phyloP scores from a whole-genome alignment of 2,329 filamentous ascomycete species.

The Monosporascus sp. region DNA sequence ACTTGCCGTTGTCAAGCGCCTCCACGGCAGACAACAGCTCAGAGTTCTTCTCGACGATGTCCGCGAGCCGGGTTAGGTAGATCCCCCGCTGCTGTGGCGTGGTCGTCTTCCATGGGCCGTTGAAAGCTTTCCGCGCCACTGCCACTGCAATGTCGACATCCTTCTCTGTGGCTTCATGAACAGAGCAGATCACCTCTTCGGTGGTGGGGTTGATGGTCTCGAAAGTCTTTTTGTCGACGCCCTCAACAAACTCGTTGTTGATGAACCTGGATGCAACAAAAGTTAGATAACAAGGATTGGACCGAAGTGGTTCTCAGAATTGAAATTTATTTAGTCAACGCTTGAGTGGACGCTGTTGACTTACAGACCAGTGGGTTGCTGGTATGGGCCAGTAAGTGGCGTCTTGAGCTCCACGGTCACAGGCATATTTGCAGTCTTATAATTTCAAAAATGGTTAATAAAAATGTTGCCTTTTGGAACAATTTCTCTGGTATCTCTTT shows the following conservation, averaged over 20 bases:
- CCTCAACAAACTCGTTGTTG: constrained; percentile 85
- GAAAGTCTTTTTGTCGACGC: constrained; percentile 82
- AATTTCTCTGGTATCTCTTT: no score
- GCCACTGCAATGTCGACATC: constrained; percentile 75
- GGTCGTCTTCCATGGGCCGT: constrained; percentile 62
- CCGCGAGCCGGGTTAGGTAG: constrained; percentile 69
- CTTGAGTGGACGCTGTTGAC: constrained; percentile 19
- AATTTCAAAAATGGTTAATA: neutral
- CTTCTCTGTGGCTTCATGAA: constrained; percentile 83
- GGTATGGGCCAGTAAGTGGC: constrained; percentile 54
- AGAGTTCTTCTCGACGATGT: constrained; percentile 71
- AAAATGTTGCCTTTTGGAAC: neutral
- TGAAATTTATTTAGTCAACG: neutral
- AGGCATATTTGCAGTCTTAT: constrained; percentile 30
- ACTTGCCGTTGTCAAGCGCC: constrained; percentile 84
- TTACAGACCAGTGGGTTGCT: constrained; percentile 58
- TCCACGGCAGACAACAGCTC: constrained; percentile 77
- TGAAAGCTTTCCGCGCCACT: constrained; percentile 81
- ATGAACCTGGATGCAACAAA: constrained; percentile 59
- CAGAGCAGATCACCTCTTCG: constrained; percentile 78
- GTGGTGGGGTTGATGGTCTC: constrained; percentile 86
- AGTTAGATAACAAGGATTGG: constrained; percentile 14
- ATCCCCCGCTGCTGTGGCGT: constrained; percentile 67
- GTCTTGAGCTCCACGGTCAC: constrained; percentile 61
- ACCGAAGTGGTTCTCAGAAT: neutral